phyloP scores from a whole-genome alignment of 257 asterid species.

The Solanum arcanum region DNA sequence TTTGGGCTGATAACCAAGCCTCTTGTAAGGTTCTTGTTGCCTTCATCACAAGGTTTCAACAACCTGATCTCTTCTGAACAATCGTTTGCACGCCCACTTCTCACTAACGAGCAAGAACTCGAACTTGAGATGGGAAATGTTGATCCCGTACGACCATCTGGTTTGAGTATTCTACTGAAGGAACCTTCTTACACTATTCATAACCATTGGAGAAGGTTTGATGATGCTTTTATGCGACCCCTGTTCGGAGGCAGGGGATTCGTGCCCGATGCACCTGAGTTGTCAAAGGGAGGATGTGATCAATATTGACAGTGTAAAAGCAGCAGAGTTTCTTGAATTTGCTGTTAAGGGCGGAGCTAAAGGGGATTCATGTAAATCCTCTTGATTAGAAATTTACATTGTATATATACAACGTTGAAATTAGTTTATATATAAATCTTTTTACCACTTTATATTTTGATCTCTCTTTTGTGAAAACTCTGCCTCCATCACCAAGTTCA shows the following conservation, averaged over 20 bases:
- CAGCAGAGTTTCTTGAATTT: background rate
- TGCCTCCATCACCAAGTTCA: background rate
- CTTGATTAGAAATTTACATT: background rate
- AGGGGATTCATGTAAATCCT: background rate
- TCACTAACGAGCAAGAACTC: conserved; percentile 8
- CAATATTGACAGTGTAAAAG: background rate
- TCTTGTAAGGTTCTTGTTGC: conserved; percentile 35
- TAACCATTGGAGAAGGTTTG: conserved; percentile 53
- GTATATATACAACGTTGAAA: background rate
- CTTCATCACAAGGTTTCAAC: conserved; percentile 5
- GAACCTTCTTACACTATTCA: conserved; percentile 43
- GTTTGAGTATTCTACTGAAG: conserved; percentile 32
- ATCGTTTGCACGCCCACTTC: conserved; percentile 23
- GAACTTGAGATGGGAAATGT: background rate
- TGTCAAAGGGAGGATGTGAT: conserved; percentile 10
- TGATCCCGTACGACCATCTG: conserved; percentile 7
- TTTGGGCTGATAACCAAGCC: conserved; percentile 61
- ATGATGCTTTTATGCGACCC: conserved; percentile 49
- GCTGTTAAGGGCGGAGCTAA: background rate
- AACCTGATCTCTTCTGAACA: conserved; percentile 4
- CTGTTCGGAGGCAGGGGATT: conserved; percentile 58
- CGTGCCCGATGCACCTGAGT: background rate
- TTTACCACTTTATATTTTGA: background rate
- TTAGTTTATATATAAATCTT: background rate
- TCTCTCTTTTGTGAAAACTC: background rate